Evolutionary conservation across 805 yeast species (phyloP).

Genomic region (Komagataella mondaviorum): DNA sequence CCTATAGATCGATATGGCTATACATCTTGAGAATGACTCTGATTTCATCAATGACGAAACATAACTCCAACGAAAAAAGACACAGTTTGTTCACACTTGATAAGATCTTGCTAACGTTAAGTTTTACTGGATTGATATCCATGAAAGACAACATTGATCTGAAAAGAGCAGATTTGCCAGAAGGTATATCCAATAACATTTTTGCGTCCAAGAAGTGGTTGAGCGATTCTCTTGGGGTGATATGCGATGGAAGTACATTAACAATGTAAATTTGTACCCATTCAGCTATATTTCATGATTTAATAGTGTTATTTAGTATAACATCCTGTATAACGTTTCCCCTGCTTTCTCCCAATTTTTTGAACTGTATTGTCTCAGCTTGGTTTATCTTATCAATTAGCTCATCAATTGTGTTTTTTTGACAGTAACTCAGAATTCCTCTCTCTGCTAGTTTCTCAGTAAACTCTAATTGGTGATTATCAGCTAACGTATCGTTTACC

Average conservation of each 20-base stretch:
- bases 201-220: neutral
- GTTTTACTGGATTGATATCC: constrained; percentile 6
- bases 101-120: constrained; percentile 5
- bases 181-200: neutral
- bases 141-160: constrained; percentile 4
- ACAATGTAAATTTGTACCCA: neutral
- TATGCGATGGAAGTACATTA: neutral
- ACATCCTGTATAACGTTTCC: constrained; percentile 9
- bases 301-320: constrained; percentile 1
- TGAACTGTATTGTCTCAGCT: constrained; percentile 5
- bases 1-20: constrained; percentile 9
- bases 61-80: constrained; percentile 2
- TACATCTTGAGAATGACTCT: constrained; percentile 9
- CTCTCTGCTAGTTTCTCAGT: constrained; percentile 37
- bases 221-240: neutral
- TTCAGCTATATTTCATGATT: neutral
- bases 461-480: constrained; percentile 74
- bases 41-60: constrained; percentile 4
- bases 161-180: neutral
- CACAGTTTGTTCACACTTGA: constrained; percentile 5
- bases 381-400: constrained; percentile 7
- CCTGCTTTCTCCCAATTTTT: constrained; percentile 11
- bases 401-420: constrained; percentile 6
- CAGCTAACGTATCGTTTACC: constrained; percentile 62
- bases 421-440: constrained; percentile 14